These are phyloP conservation scores for Sporothrix pseudoabietina DNA, from an alignment of 2,329 filamentous ascomycete species.

Conservation along the genomic window DNA sequence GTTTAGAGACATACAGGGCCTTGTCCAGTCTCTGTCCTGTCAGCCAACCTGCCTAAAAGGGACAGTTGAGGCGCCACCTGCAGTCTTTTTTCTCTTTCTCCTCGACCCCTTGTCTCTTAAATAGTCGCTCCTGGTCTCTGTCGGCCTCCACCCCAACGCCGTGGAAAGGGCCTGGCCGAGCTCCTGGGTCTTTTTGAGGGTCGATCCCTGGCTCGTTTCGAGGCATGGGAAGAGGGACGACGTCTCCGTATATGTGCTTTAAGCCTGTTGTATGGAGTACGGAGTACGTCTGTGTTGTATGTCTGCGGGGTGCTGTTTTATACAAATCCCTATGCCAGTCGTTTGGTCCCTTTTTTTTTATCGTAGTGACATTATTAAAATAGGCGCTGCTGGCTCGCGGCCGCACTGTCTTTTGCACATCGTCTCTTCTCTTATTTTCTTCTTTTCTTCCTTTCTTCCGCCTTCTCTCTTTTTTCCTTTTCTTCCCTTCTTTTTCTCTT, in stretches of 20 bases:
- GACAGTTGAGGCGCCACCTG: not conserved
- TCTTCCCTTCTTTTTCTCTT: constrained; percentile 13
- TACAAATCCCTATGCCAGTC: not conserved
- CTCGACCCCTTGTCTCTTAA: not conserved
- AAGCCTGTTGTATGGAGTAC: no score
- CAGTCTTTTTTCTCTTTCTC: not conserved
- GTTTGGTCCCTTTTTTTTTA: not conserved
- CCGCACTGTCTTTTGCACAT: not conserved
- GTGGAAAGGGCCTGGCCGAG: constrained; percentile 2
- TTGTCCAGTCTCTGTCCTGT: not conserved
- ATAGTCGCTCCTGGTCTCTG: not conserved
- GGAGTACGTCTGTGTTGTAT: not conserved
- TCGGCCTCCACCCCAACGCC: not conserved
- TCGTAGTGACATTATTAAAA: constrained; percentile 5
- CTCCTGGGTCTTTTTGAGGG: not conserved
- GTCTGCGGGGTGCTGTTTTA: not conserved
- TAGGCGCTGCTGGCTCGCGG: constrained; percentile 20
- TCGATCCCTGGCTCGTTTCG: constrained; percentile 19
- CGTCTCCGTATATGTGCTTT: not conserved
- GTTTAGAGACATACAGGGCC: not conserved
- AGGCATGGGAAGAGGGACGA: not conserved
- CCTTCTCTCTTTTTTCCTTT: not conserved
- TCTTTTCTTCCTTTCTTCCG: not conserved
- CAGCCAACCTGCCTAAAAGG: not conserved
- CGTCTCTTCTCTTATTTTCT: constrained; percentile 22